A percentile compares a stretch with the other conserved stretches of the same genome.
These are phyloP conservation scores for Linnemannia elongata DNA, from an alignment of 192 early-diverging fungal genomes.

Conservation along the genomic window DNA sequence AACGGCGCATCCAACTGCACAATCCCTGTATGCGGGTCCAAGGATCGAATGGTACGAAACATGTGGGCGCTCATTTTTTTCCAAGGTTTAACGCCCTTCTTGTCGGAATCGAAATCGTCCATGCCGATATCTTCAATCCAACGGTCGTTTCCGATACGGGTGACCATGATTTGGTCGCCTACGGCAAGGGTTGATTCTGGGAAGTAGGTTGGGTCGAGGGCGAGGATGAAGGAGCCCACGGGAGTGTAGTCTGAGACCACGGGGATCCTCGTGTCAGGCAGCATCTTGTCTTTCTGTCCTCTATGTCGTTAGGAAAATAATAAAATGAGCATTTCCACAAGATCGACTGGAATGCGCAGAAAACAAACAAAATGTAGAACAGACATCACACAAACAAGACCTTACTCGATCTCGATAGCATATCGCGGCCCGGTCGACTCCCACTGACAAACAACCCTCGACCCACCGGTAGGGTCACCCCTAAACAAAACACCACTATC, in stretches of 20 bases:
- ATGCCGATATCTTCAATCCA: slow-evolving; percentile 63
- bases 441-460: slow-evolving; percentile 55
- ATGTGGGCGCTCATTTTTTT: slow-evolving; percentile 50
- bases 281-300: slow-evolving; percentile 42
- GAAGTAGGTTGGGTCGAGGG: slow-evolving; percentile 36
- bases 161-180: slow-evolving; percentile 58
- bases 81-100: slow-evolving; percentile 59
- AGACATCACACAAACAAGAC: not conserved
- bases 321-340: not conserved
- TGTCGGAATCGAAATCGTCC: slow-evolving; percentile 48
- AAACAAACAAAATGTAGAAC: not conserved
- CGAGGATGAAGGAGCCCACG: slow-evolving; percentile 54
- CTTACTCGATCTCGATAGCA: slow-evolving; percentile 52
- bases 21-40: slow-evolving; percentile 39
- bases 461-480: slow-evolving; percentile 56
- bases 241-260: slow-evolving; percentile 57
- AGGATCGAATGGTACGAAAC: slow-evolving; percentile 48
- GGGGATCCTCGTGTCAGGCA: slow-evolving; percentile 38
- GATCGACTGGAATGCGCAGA: not conserved
- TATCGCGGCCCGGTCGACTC: slow-evolving; percentile 37
- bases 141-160: slow-evolving; percentile 51
- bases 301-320: not conserved
- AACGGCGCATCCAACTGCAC: slow-evolving; percentile 58
- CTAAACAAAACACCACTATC: slow-evolving; percentile 56
- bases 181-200: slow-evolving; percentile 7